phyloP scores from a whole-genome alignment of 1,139 yeast genomes.

The Suhomyces kunorum region DNA sequence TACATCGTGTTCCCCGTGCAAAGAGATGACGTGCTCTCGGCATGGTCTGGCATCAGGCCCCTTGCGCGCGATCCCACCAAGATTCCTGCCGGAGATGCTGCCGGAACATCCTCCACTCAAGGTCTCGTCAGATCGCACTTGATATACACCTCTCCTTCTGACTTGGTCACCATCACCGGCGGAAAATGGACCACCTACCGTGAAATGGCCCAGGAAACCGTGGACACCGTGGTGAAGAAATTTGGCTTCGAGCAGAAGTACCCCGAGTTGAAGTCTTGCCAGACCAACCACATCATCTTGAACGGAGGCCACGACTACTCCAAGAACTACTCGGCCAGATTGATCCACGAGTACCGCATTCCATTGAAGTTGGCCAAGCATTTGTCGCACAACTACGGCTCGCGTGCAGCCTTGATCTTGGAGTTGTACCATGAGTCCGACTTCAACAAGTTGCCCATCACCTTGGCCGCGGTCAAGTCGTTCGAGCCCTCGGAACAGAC shows the following conservation, averaged over 20 bases:
- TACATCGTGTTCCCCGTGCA: conserved; percentile 87
- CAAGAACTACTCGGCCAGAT: conserved; percentile 71
- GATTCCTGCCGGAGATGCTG: conserved; percentile 46
- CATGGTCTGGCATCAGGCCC: conserved; percentile 98
- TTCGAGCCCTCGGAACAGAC: conserved; percentile 37
- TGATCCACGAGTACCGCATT: conserved; percentile 76
- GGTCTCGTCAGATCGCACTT: conserved; percentile 90
- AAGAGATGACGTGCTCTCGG: conserved; percentile 87
- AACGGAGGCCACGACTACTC: conserved; percentile 76
- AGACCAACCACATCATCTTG: conserved; percentile 61
- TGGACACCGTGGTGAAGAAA: conserved; percentile 66
- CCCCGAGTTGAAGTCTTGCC: conserved; percentile 50
- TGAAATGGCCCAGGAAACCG: conserved; percentile 96
- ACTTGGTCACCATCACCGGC: conserved; percentile 87
- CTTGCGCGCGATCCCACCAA: conserved; percentile 84
- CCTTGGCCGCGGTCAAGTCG: conserved; percentile 50
- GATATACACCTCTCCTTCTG: conserved; percentile 68
- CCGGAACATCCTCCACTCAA: conserved; percentile 57
- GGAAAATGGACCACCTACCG: conserved; percentile 99
- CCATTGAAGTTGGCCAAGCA: conserved; percentile 80
- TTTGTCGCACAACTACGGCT: conserved; percentile 84
- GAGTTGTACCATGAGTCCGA: conserved; percentile 58
- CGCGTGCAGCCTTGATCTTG: conserved; percentile 80
- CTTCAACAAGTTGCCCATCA: conserved; percentile 60
- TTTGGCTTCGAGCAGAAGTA: conserved; percentile 41